Percentiles rank a stretch among this genome's conserved stretches.
These are phyloP conservation scores for Teunomyces stri DNA, from an alignment of 805 yeast genomes.

Conservation along the genomic window DNA sequence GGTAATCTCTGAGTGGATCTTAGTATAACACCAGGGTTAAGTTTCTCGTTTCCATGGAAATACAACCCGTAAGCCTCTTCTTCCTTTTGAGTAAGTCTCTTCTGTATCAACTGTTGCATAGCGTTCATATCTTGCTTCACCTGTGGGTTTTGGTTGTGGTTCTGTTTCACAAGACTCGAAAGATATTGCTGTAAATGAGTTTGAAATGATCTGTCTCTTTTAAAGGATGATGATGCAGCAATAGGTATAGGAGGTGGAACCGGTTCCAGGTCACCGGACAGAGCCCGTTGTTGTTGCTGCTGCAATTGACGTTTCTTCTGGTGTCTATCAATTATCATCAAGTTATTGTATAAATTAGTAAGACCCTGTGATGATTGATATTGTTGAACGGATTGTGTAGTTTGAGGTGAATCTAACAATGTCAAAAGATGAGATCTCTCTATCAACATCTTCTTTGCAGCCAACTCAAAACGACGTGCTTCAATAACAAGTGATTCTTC, in stretches of 20 bases:
- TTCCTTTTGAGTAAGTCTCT: conserved; percentile 68
- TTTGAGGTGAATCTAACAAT: conserved; percentile 82
- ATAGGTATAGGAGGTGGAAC: conserved; percentile 58
- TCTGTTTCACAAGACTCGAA: conserved; percentile 35
- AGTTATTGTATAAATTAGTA: conserved; percentile 76
- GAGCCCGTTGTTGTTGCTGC: conserved; percentile 19
- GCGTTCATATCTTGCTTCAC: conserved; percentile 37
- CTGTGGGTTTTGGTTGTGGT: conserved; percentile 21
- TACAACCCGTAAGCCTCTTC: conserved; percentile 82
- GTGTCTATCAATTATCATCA: conserved; percentile 66
- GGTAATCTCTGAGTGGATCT: conserved; percentile 60
- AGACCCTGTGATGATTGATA: conserved; percentile 85
- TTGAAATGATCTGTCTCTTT: conserved; percentile 40
- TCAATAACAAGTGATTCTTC: conserved; percentile 93
- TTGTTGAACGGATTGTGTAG: conserved; percentile 70
- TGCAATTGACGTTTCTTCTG: conserved; percentile 54
- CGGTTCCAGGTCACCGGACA: conserved; percentile 35
- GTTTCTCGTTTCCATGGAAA: conserved; percentile 66
- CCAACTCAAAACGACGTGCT: conserved; percentile 86
- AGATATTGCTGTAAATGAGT: conserved; percentile 45
- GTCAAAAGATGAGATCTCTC: conserved; percentile 80
- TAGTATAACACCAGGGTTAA: conserved; percentile 77
- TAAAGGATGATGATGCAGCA: conserved; percentile 52
- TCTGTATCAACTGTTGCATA: conserved; percentile 45
- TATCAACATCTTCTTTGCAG: conserved; percentile 81